phyloP scores from a whole-genome alignment of 108 stramenopile species.

The Poteriospumella lacustris region DNA sequence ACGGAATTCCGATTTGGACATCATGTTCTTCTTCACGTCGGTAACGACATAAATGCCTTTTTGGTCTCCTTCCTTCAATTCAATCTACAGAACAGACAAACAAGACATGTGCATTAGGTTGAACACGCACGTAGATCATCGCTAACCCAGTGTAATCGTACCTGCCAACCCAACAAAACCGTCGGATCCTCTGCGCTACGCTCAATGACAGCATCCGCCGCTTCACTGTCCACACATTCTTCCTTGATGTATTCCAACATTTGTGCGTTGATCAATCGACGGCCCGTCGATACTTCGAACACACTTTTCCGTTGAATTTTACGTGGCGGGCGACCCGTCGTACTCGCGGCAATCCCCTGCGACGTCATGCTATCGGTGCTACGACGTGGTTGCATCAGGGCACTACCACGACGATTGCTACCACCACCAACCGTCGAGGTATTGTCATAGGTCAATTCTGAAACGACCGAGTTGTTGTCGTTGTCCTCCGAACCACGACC shows the following conservation, averaged over 20 bases:
- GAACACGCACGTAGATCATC: no score
- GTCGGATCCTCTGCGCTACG: neutral
- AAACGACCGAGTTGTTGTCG: no score
- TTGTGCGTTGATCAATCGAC: neutral
- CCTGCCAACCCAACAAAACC: constrained; percentile 15
- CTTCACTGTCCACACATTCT: neutral
- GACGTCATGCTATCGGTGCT: no score
- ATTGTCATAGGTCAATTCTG: no score
- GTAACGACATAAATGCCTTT: constrained; percentile 13
- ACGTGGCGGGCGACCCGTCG: neutral
- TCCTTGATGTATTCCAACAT: neutral
- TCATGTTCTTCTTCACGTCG: neutral
- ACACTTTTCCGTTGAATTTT: neutral
- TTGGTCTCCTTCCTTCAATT: neutral
- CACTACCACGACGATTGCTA: no score
- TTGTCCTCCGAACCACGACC: no score
- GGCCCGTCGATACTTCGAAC: neutral
- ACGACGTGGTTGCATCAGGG: no score
- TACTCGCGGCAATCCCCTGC: neutral
- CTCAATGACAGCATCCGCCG: neutral
- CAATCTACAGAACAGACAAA: neutral
- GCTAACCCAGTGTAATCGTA: no score
- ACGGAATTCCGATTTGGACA: neutral
- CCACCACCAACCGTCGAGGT: no score
- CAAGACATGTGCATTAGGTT: neutral